Evolutionary conservation across 2,329 filamentous ascomycete species (phyloP).

Genomic region (Scorias spongiosa): DNA sequence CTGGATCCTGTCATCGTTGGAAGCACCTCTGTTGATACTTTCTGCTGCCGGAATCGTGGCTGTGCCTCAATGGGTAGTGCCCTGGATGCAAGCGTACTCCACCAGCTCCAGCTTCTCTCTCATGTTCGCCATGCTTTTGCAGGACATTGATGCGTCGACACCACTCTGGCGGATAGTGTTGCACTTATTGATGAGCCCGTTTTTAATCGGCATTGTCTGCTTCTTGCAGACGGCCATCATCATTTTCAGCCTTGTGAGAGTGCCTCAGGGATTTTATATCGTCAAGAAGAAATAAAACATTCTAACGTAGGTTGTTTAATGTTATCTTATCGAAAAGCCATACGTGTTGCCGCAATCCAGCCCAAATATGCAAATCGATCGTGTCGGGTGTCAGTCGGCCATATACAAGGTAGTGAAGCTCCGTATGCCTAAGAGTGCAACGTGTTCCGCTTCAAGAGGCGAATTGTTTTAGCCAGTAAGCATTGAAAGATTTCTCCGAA

Average conservation of each 20-base stretch:
- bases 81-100: not conserved
- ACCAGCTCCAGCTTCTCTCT: not conserved
- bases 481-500: too few species aligned
- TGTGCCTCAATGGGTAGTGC: not conserved
- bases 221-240: not conserved
- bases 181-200: not conserved
- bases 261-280: not conserved
- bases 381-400: too few species aligned
- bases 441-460: too few species aligned
- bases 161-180: not conserved
- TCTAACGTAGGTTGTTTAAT: too few species aligned
- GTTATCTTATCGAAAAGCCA: too few species aligned
- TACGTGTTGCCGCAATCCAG: too few species aligned
- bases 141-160: not conserved
- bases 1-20: constrained; percentile 1
- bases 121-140: not conserved
- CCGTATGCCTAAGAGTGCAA: too few species aligned
- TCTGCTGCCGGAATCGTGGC: not conserved
- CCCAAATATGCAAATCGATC: too few species aligned
- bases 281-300: not conserved
- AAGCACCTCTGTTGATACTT: not conserved
- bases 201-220: not conserved
- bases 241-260: not conserved
- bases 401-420: too few species aligned
- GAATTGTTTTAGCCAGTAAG: too few species aligned